phyloP scores from a whole-genome alignment of 2,329 filamentous ascomycete genomes.

The Epichloe uncinata region DNA sequence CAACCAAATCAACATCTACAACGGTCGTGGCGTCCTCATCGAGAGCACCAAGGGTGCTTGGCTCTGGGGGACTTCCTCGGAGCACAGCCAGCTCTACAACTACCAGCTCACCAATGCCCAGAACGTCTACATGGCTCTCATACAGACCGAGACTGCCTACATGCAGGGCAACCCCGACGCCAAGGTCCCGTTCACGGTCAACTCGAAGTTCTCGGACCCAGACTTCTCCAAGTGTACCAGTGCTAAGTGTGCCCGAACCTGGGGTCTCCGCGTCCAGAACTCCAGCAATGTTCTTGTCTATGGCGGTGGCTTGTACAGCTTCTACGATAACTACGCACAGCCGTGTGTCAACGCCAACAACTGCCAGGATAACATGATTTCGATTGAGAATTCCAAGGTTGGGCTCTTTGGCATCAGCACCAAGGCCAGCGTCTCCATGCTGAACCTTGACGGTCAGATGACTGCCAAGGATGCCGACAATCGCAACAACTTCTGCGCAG shows the following conservation, averaged over 20 bases:
- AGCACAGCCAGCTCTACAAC: slow-evolving; percentile 61
- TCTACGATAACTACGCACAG: slow-evolving; percentile 73
- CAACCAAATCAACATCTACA: slow-evolving; percentile 77
- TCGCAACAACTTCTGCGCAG: slow-evolving; percentile 51
- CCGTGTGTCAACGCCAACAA: slow-evolving; percentile 51
- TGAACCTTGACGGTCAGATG: slow-evolving; percentile 45
- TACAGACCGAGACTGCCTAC: slow-evolving; percentile 85
- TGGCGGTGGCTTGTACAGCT: slow-evolving; percentile 65
- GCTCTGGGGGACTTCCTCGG: slow-evolving; percentile 64
- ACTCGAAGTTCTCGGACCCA: slow-evolving; percentile 50
- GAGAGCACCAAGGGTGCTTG: slow-evolving; percentile 64
- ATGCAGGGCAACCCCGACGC: slow-evolving; percentile 75
- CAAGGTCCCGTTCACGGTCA: slow-evolving; percentile 47
- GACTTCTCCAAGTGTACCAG: slow-evolving; percentile 48
- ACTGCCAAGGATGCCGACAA: slow-evolving; percentile 46
- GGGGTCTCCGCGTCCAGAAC: slow-evolving; percentile 59
- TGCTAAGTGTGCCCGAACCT: slow-evolving; percentile 55
- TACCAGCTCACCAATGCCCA: slow-evolving; percentile 70
- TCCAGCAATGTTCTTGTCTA: slow-evolving; percentile 56
- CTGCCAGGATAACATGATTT: slow-evolving; percentile 69
- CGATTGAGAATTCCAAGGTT: slow-evolving; percentile 53
- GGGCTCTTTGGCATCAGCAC: slow-evolving; percentile 58
- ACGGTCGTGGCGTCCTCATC: slow-evolving; percentile 69
- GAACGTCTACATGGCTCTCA: slow-evolving; percentile 68
- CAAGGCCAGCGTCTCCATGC: slow-evolving; percentile 63